Percentiles rank a stretch among this genome's conserved stretches.
Evolutionary conservation across 129 eudicot genomes (phyloP).

Genomic region (Helichrysum umbraculigerum): DNA sequence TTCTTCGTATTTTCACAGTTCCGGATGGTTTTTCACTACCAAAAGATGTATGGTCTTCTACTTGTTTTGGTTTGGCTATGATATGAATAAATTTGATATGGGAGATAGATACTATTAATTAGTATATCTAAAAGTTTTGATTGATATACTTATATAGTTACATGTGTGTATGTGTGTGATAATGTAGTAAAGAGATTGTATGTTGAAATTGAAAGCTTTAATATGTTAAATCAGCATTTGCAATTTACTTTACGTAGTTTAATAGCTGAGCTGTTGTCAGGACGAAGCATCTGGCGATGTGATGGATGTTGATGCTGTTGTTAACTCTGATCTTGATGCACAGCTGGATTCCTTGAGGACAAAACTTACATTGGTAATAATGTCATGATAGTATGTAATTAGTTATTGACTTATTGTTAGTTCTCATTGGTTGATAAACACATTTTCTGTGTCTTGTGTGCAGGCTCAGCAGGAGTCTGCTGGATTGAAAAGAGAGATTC

Average conservation of each 20-base stretch:
- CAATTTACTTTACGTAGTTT: not conserved
- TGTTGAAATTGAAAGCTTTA: not conserved
- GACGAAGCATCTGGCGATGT: constrained; percentile 47
- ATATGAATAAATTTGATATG: too few species aligned
- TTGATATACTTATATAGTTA: too few species aligned
- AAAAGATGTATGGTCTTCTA: constrained; percentile 42
- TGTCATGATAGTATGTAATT: not conserved
- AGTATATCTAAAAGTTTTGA: too few species aligned
- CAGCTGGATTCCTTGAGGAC: constrained; percentile 62
- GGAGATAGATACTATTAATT: too few species aligned
- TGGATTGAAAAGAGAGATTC: constrained; percentile 60
- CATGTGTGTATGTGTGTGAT: not conserved
- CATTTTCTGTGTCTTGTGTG: not conserved
- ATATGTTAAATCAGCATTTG: not conserved
- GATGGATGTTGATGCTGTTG: constrained; percentile 54
- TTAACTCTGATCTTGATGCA: constrained; percentile 53
- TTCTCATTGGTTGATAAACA: not conserved
- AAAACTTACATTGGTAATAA: constrained; percentile 54
- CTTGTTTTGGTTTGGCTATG: not conserved
- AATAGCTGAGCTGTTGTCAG: constrained; percentile 28
- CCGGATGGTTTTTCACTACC: constrained; percentile 73
- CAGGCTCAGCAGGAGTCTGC: constrained; percentile 72
- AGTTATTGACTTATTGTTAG: constrained; percentile 14
- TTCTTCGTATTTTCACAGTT: constrained; percentile 56
- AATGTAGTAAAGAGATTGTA: not conserved